Conservation (phyloP, 2,329 filamentous ascomycete genomes). For the Aspergillus niger region DNA sequence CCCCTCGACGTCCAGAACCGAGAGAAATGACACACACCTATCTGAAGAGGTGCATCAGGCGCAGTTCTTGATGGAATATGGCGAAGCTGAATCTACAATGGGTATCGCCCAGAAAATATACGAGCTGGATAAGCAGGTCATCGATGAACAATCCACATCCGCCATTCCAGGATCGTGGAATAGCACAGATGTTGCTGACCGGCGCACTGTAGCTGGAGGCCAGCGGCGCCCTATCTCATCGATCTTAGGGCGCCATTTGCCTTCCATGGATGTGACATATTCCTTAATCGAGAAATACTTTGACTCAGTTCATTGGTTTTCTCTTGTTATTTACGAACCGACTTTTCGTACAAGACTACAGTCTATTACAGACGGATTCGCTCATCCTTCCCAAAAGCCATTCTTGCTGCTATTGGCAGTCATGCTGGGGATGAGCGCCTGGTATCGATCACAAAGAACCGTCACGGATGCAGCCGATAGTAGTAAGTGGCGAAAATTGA, state of each 20-base stretch:
- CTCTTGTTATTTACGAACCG: slow-evolving; percentile 46
- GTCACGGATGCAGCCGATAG: slow-evolving; percentile 16
- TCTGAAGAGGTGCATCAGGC: not conserved
- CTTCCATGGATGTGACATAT: slow-evolving; percentile 31
- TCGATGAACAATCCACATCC: slow-evolving; percentile 35
- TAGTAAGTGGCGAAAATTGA: slow-evolving; percentile 19
- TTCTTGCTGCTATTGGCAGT: slow-evolving; percentile 43
- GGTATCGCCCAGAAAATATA: slow-evolving; percentile 38
- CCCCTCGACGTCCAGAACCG: not conserved
- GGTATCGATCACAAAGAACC: slow-evolving; percentile 38
- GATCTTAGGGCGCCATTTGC: slow-evolving; percentile 33
- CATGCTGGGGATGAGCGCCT: slow-evolving; percentile 42
- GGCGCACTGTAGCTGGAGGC: no score
- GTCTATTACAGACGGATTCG: slow-evolving; percentile 37
- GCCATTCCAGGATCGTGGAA: slow-evolving; percentile 36
- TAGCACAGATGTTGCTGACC: slow-evolving; percentile 8
- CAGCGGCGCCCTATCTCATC: slow-evolving; percentile 29
- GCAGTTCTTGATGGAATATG: slow-evolving; percentile 20
- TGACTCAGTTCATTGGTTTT: slow-evolving; percentile 49
- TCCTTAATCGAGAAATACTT: slow-evolving; percentile 46
- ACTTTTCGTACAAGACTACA: slow-evolving; percentile 39
- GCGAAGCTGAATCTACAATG: slow-evolving; percentile 39
- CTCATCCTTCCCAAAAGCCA: slow-evolving; percentile 35
- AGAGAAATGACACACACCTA: no score
- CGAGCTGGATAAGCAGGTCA: slow-evolving; percentile 28